These are phyloP conservation scores for Candida ficus DNA, from an alignment of 805 yeast species.

Conservation along the genomic window DNA sequence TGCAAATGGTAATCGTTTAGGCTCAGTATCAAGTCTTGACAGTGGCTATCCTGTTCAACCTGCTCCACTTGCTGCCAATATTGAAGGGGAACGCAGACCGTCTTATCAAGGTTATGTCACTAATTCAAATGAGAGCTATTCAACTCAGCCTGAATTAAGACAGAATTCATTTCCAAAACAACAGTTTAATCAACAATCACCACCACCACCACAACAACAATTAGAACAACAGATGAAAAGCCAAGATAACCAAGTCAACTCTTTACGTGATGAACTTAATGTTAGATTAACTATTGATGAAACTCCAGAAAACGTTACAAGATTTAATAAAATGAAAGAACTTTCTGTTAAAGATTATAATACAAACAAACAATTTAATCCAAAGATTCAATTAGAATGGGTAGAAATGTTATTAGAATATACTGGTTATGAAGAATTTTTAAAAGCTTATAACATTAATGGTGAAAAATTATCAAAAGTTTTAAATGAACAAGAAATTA, in stretches of 20 bases:
- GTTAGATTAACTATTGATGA: slow-evolving; percentile 15
- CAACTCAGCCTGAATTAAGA: neutral
- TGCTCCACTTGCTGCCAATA: slow-evolving; percentile 1
- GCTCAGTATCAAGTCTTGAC: slow-evolving; percentile 3
- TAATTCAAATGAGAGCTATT: slow-evolving; percentile 1
- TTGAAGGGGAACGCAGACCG: neutral
- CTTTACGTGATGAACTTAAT: slow-evolving; percentile 2
- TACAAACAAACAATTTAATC: slow-evolving; percentile 31
- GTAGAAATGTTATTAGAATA: slow-evolving; percentile 52
- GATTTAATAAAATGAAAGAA: slow-evolving; percentile 28
- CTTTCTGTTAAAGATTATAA: slow-evolving; percentile 31
- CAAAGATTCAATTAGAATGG: slow-evolving; percentile 55
- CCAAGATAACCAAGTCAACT: neutral
- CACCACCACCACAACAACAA: slow-evolving; percentile 15
- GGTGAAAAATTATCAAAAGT: slow-evolving; percentile 38
- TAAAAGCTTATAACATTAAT: slow-evolving; percentile 41
- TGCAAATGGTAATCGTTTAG: neutral
- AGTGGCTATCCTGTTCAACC: slow-evolving; percentile 6
- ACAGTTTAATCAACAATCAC: no score
- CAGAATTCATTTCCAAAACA: no score
- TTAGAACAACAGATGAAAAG: slow-evolving; percentile 1
- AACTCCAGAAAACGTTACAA: slow-evolving; percentile 23
- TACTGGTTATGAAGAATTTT: slow-evolving; percentile 36
- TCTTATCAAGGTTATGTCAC: slow-evolving; percentile 1
- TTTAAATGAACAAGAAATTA: slow-evolving; percentile 37